Conservation (phyloP, 768 basidiomycete genomes). For the Amyloporia xantha region DNA sequence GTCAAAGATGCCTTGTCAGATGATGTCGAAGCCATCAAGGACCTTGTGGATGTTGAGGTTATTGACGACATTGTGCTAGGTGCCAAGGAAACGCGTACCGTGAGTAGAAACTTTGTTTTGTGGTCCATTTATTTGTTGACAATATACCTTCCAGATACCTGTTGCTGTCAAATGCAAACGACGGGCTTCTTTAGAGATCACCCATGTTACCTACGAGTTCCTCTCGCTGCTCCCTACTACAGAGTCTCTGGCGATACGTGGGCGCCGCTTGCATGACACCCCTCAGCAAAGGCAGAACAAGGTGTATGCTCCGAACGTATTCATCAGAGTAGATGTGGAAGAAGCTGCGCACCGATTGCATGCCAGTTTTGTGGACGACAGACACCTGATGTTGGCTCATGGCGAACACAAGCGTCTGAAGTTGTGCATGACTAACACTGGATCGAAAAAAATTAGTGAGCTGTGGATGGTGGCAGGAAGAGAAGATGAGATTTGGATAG, state of each 20-base stretch:
- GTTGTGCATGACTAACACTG: conserved; percentile 62
- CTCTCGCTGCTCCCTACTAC: conserved; percentile 61
- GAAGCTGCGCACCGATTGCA: conserved; percentile 59
- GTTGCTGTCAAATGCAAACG: conserved; percentile 50
- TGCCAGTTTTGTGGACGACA: conserved; percentile 49
- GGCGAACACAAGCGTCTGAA: conserved; percentile 58
- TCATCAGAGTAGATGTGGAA: conserved; percentile 55
- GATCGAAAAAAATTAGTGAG: conserved; percentile 52
- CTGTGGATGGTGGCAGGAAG: conserved; percentile 62
- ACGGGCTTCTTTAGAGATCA: conserved; percentile 48
- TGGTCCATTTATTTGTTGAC: neutral
- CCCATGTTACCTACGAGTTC: conserved; percentile 59
- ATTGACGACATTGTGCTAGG: conserved; percentile 56
- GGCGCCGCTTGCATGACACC: conserved; percentile 72
- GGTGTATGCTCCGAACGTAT: conserved; percentile 64
- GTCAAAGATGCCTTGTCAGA: conserved; percentile 35
- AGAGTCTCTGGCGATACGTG: conserved; percentile 66
- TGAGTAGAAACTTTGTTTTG: conserved; percentile 32
- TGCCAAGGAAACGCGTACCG: conserved; percentile 59
- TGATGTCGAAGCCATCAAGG: conserved; percentile 26
- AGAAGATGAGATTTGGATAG: conserved; percentile 60
- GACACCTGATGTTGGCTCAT: conserved; percentile 46
- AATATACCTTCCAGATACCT: conserved; percentile 40
- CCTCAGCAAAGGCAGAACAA: conserved; percentile 58
- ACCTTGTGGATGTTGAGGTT: conserved; percentile 49